Evolutionary conservation across 768 basidiomycete genomes (phyloP), one percentile per base, ranked within the genome.

Genomic region (Boletus rubescentipes): DNA sequence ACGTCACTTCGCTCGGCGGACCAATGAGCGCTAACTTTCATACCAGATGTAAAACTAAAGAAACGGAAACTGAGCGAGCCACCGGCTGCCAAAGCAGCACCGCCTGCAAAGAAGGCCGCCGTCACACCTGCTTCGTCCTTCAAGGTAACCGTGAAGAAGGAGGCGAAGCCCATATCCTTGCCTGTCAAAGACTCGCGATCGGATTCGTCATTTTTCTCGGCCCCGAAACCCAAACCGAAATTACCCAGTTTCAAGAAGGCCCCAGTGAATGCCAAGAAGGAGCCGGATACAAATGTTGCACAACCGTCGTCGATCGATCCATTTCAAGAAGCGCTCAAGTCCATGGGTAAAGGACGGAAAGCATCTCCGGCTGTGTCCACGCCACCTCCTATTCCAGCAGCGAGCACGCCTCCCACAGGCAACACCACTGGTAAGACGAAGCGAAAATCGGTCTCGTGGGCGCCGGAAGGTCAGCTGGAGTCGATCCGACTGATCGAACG

Each of bases 201-300:
- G 12, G 91, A 93, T 69, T 87, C 86, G 43, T 91, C 89, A 2
- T 93, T 93, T 71, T 93, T 93, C 71, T 92, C 91, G 49, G 86
- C 87, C 37, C 88, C 90, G 6, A 93, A 92, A 67, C 82, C 86
- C 18, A 92, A 91, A 64, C 82, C 87, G 30, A 90, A 88, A 70
- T 75, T 93, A 20, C 91, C 91, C 11, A 90, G 81, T 51, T 93
- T 93, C 77, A 92, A 87, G 75, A 93, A 93, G 70, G 87, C 85
- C 11, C 79, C 83, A 0, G 71, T 72, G 7, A 59, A 71, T 9
- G 68, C 61, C 49, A 82, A 84, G 74, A 78, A 75, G 61, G 85
- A 83, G 51, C 70, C 73, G 8, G 81, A 81, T 57, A 51, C 61
- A 16, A 87, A 87, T 66, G 75, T 86, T 26, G 85, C 91, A 32